Percentiles rank a stretch among this genome's conserved stretches.
These are phyloP conservation scores for Beauveria pseudobassiana DNA, from an alignment of 2,329 filamentous ascomycete species.

Conservation along the genomic window DNA sequence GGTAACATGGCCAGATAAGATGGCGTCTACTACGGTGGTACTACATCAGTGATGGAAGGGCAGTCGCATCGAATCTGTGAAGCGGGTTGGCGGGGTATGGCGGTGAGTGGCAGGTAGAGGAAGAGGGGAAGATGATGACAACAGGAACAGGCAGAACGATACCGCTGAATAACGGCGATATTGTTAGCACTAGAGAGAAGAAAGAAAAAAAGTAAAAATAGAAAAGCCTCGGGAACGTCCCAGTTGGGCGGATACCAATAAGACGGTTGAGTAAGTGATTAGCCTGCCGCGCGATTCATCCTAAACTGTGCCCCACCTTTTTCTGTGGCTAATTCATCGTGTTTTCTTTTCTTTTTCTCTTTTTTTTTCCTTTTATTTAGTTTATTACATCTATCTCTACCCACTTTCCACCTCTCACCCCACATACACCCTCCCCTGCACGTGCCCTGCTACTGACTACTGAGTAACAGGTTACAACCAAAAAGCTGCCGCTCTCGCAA, in stretches of 20 bases:
- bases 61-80: no score
- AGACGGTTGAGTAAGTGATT: not conserved
- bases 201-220: not conserved
- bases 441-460: no score
- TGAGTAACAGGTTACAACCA: no score
- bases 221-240: not conserved
- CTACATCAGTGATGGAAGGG: no score
- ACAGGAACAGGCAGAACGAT: no score
- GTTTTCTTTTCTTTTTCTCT: not conserved
- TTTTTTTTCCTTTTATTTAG: not conserved
- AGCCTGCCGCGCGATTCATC: conserved; percentile 4
- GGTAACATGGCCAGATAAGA: not conserved
- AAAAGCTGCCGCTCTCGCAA: no score
- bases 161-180: no score
- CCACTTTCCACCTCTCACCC: not conserved
- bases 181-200: not conserved
- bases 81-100: no score
- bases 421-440: not conserved
- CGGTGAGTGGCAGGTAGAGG: no score
- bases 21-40: not conserved
- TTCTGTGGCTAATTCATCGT: not conserved
- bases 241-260: not conserved
- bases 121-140: no score
- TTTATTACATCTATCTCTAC: not conserved
- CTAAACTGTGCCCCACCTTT: not conserved